Conservation (phyloP, 352 stramenopile species). For the Halophytophthora polymorphica region DNA sequence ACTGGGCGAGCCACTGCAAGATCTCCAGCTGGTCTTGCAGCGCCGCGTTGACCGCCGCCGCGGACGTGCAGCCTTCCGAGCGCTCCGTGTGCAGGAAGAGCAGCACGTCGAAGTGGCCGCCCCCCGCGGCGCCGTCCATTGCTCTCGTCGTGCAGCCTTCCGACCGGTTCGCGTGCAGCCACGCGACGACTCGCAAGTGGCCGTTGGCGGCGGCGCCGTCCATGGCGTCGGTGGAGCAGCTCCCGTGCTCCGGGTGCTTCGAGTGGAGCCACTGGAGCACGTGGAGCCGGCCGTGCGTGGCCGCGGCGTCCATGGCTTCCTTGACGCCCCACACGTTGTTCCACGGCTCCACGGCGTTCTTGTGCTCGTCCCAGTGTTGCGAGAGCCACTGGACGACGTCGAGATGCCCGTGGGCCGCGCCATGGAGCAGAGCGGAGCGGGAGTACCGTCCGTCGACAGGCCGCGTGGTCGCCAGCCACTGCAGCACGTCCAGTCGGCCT, state of each 20-base stretch:
- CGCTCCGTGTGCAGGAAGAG: neutral
- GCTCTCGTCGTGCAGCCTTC: slow-evolving; percentile 30
- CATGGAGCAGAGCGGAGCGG: too few species aligned
- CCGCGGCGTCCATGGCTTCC: slow-evolving; percentile 12
- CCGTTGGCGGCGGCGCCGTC: slow-evolving; percentile 15
- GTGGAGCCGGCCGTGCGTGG: neutral
- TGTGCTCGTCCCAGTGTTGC: slow-evolving; percentile 8
- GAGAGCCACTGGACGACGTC: slow-evolving; percentile 10
- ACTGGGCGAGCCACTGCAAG: slow-evolving; percentile 34
- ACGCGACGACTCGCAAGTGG: slow-evolving; percentile 17
- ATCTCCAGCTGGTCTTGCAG: slow-evolving; percentile 30
- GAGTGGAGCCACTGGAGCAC: slow-evolving; percentile 8
- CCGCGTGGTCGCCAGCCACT: too few species aligned
- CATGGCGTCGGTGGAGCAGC: slow-evolving; percentile 21
- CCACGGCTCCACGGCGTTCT: too few species aligned
- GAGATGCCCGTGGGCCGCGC: slow-evolving; percentile 22
- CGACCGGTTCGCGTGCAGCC: slow-evolving; percentile 23
- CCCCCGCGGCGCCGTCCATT: slow-evolving; percentile 27
- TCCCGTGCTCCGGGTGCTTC: slow-evolving; percentile 5
- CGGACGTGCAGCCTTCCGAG: slow-evolving; percentile 6
- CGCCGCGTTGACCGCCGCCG: slow-evolving; percentile 37
- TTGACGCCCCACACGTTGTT: too few species aligned
- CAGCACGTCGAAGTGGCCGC: slow-evolving; percentile 10
- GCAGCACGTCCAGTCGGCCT: slow-evolving; percentile 11
- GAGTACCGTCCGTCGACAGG: too few species aligned